These are phyloP conservation scores for Carpinus fangiana DNA, from an alignment of 306 rosid species.

Conservation along the genomic window DNA sequence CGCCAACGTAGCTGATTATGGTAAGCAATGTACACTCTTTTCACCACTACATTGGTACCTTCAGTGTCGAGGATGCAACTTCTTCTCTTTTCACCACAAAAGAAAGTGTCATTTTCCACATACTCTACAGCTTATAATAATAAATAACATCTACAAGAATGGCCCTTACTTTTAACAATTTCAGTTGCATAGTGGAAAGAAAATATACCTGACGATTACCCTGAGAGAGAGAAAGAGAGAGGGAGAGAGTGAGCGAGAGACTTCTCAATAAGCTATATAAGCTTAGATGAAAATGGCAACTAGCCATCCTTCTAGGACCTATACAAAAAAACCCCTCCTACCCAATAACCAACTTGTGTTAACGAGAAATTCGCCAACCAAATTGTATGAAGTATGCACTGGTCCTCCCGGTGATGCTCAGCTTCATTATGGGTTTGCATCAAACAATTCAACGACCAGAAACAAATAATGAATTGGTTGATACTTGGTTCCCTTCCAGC, in stretches of 20 bases:
- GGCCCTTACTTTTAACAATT: slow-evolving; percentile 46
- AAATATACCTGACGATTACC: slow-evolving; percentile 28
- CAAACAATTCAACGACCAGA: slow-evolving; percentile 74
- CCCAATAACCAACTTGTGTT: slow-evolving; percentile 26
- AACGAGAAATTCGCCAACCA: slow-evolving; percentile 33
- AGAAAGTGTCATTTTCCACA: slow-evolving; percentile 40
- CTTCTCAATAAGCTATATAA: slow-evolving; percentile 41
- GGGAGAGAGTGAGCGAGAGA: slow-evolving; percentile 24
- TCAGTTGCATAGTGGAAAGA: slow-evolving; percentile 42
- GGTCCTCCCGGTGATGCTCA: slow-evolving; percentile 37
- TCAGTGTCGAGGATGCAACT: slow-evolving; percentile 21
- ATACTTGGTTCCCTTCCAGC: slow-evolving; percentile 73
- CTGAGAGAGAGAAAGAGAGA: slow-evolving; percentile 6
- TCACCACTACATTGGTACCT: slow-evolving; percentile 1
- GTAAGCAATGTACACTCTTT: neutral
- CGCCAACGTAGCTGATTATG: neutral
- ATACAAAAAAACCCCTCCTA: slow-evolving; percentile 39
- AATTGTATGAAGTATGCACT: slow-evolving; percentile 22
- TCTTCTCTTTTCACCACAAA: slow-evolving; percentile 38
- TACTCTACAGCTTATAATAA: slow-evolving; percentile 44
- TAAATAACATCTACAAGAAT: slow-evolving; percentile 58
- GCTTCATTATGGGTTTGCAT: slow-evolving; percentile 28
- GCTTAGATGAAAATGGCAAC: slow-evolving; percentile 55
- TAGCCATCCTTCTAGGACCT: slow-evolving; percentile 44
- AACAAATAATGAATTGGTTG: slow-evolving; percentile 78